Conservation (phyloP, 1,284 basidiomycete genomes). For the Rhizoctonia solani region DNA sequence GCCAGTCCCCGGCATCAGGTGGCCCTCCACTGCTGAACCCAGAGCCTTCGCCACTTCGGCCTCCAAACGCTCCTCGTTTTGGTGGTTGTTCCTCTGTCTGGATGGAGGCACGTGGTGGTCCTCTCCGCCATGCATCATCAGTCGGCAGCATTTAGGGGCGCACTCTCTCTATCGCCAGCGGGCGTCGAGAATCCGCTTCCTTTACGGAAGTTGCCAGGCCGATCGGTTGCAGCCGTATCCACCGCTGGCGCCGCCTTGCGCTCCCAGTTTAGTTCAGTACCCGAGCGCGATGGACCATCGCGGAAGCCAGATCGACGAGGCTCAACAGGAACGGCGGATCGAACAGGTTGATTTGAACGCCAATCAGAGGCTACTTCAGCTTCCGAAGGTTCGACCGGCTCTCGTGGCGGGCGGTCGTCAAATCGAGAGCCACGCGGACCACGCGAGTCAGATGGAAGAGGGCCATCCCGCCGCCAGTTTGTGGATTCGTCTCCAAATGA, state of each 20-base stretch:
- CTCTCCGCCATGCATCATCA: conserved; percentile 75
- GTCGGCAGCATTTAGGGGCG: conserved; percentile 55
- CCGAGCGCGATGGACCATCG: conserved; percentile 11
- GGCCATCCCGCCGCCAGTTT: conserved; percentile 87
- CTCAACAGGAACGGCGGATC: conserved; percentile 51
- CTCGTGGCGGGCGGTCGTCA: conserved; percentile 48
- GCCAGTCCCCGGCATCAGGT: conserved; percentile 38
- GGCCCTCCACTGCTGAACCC: not conserved
- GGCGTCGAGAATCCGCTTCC: conserved; percentile 58
- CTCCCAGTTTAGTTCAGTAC: conserved; percentile 34
- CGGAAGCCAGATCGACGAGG: conserved; percentile 27
- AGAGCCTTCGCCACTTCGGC: conserved; percentile 27
- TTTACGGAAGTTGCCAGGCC: conserved; percentile 47
- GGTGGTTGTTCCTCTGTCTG: not conserved
- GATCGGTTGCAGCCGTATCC: conserved; percentile 15
- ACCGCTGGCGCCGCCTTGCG: conserved; percentile 31
- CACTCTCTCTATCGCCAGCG: conserved; percentile 52
- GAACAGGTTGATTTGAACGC: conserved; percentile 61
- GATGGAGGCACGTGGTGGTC: conserved; percentile 46
- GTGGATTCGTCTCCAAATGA: conserved; percentile 73
- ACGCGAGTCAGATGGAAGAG: conserved; percentile 64
- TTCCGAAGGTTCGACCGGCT: conserved; percentile 53
- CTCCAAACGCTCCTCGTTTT: conserved; percentile 30
- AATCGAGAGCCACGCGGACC: conserved; percentile 46
- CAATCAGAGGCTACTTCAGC: conserved; percentile 57